Evolutionary conservation across 108 stramenopile species (phyloP).

Genomic region (Cyclotella kingstonii): DNA sequence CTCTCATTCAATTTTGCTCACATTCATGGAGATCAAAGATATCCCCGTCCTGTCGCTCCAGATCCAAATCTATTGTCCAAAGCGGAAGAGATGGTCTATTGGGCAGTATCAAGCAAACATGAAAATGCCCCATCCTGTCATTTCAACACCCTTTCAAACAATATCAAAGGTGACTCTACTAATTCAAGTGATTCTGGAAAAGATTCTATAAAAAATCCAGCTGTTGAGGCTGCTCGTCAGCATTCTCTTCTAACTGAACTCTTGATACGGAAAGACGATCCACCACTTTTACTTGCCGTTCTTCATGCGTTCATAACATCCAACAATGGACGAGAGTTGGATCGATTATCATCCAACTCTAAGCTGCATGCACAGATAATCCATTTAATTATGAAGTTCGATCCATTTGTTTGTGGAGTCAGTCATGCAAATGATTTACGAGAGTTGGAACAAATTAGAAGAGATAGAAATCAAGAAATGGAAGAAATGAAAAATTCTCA

Average conservation of each 20-base stretch:
- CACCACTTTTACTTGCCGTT: slow-evolving; percentile 11
- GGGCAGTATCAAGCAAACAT: slow-evolving; percentile 41
- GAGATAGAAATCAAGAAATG: slow-evolving; percentile 6
- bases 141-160: neutral
- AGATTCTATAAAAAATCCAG: neutral
- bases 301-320: slow-evolving; percentile 20
- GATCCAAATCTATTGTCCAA: slow-evolving; percentile 6
- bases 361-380: slow-evolving; percentile 39
- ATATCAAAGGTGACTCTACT: neutral
- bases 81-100: slow-evolving; percentile 25
- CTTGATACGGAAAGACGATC: slow-evolving; percentile 5
- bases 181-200: neutral
- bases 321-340: slow-evolving; percentile 30
- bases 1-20: no score
- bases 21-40: no score
- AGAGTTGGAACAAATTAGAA: slow-evolving; percentile 15
- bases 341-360: slow-evolving; percentile 10
- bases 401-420: slow-evolving; percentile 33
- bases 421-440: slow-evolving; percentile 15
- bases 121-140: slow-evolving; percentile 22
- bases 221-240: slow-evolving; percentile 7
- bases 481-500: neutral
- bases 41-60: slow-evolving; percentile 12
- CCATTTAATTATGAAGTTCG: slow-evolving; percentile 37
- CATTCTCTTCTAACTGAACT: slow-evolving; percentile 14